Base-by-base conservation (phyloP, 495 filamentous ascomycete genomes). In the Lindgomyces ingoldianus region DNA sequence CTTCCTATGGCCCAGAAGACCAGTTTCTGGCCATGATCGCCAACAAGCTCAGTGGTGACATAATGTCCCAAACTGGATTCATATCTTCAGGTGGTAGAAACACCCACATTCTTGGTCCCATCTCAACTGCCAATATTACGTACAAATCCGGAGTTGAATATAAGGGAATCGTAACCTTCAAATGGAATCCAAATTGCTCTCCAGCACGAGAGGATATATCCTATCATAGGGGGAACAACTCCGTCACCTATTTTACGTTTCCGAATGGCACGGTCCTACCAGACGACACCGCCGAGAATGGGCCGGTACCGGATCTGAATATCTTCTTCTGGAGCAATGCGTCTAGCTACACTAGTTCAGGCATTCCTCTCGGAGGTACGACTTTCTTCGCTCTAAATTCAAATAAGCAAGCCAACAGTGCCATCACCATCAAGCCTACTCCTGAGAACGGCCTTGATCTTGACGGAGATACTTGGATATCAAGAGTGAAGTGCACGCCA, bases 251-350 rank as follows among this genome's bases (percentile, higher is more conserved):
- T 22, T 47, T 47, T n/a, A 47, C 44, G 4, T 47, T 47, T 22
- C 44, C 44, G n/a, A 22, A 47, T 22, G 44, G 44, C 44, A 47
- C 44, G 6, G 21, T 18, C 4, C 14, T 39, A 14, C 33, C 33
- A 14, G 21, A 47, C n/a, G 21, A 22, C n/a, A 47, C 44, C 18
- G 21, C 21, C 8, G 14, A 47, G 8, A 47, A 18, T n/a, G 14
- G 44, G 6, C 16, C 16, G 4, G 44, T n/a, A 8, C 14, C 21
- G 6, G 21, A 8, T 8, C 44, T 22, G 44, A 47, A 18, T 29
- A 36, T 18, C 27, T 30, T 33, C 30, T 36, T 33, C 12, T 54
- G 51, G 51, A 54, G 51, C 51, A 54, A 54, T 3, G 51, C 51
- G 16, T 24, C 25, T 14, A 33, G 3, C 10, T 3, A 29, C 11